Percentiles rank a stretch among this genome's conserved stretches.
phyloP scores from a whole-genome alignment of 176 grass and related monocot species.

The Musa schizocarpa region DNA sequence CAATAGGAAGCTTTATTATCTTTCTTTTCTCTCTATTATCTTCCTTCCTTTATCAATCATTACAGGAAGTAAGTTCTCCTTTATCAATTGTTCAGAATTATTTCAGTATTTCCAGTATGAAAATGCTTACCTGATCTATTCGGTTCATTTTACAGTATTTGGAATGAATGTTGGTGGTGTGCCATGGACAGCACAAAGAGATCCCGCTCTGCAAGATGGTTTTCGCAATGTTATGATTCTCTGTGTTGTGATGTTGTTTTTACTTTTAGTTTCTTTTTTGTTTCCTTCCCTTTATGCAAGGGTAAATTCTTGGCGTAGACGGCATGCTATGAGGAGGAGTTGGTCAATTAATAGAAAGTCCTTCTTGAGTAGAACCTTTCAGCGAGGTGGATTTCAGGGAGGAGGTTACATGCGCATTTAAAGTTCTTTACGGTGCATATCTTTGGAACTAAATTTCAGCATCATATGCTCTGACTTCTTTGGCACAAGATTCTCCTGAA shows the following conservation, averaged over 20 bases:
- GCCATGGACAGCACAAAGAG: slow-evolving; percentile 77
- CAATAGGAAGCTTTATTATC: slow-evolving; percentile 86
- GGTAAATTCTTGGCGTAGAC: slow-evolving; percentile 50
- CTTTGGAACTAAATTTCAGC: neutral
- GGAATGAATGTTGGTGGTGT: slow-evolving; percentile 94
- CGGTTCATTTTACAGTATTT: slow-evolving; percentile 39
- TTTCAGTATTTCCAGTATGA: neutral
- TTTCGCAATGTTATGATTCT: slow-evolving; percentile 87
- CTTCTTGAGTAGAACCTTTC: slow-evolving; percentile 27
- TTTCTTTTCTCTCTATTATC: slow-evolving; percentile 84
- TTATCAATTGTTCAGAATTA: too few relatives aligned
- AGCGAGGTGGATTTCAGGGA: neutral
- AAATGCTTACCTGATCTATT: too few relatives aligned
- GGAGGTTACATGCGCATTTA: slow-evolving; percentile 2
- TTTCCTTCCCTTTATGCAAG: slow-evolving; percentile 76
- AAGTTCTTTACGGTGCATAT: neutral
- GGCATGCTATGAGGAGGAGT: slow-evolving; percentile 36
- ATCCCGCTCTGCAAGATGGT: slow-evolving; percentile 46
- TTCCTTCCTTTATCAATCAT: slow-evolving; percentile 92
- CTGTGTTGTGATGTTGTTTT: slow-evolving; percentile 50
- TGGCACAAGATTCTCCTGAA: too few relatives aligned
- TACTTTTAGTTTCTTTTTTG: slow-evolving; percentile 54
- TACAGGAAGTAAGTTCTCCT: slow-evolving; percentile 55
- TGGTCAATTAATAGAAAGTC: slow-evolving; percentile 51
- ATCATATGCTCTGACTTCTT: neutral